phyloP scores from a whole-genome alignment of 2,329 filamentous ascomycete genomes.

The Mycocentrospora acerina region DNA sequence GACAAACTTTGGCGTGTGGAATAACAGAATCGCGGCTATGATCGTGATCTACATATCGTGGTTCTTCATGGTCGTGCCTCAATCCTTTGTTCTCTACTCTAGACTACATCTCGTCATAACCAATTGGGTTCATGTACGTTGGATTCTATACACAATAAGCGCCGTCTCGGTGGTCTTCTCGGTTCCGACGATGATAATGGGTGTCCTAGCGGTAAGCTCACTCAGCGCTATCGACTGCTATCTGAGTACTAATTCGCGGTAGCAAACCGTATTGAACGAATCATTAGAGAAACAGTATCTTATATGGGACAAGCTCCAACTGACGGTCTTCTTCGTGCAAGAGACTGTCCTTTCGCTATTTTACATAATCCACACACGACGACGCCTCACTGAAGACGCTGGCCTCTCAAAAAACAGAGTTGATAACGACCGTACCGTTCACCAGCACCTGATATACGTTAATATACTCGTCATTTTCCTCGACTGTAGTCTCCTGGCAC shows the following conservation, averaged over 20 bases:
- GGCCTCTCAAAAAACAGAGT: constrained; percentile 16
- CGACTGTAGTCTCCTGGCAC: constrained; percentile 41
- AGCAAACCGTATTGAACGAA: no score
- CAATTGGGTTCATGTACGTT: constrained; percentile 27
- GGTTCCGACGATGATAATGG: constrained; percentile 54
- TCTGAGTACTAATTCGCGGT: no score
- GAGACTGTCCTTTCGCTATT: constrained; percentile 42
- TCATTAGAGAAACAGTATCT: no score
- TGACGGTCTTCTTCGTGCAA: constrained; percentile 44
- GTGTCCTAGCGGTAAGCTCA: constrained; percentile 52
- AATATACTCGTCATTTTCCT: constrained; percentile 45
- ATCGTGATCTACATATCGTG: constrained; percentile 55
- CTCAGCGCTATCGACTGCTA: no score
- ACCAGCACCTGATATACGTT: constrained; percentile 39
- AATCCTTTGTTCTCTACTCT: constrained; percentile 62
- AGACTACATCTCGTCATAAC: constrained; percentile 58
- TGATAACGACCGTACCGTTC: constrained; percentile 14
- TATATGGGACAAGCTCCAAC: constrained; percentile 44
- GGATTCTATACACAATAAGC: constrained; percentile 58
- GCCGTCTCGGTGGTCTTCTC: constrained; percentile 55
- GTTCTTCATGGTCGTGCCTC: constrained; percentile 60
- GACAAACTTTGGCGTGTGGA: constrained; percentile 46
- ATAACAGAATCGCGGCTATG: constrained; percentile 39
- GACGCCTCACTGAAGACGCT: constrained; percentile 34
- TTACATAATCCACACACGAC: constrained; percentile 55